A percentile compares a stretch with the other conserved stretches of the same genome.
Evolutionary conservation across 2,329 filamentous ascomycete genomes (phyloP).

Genomic region (Allantophomopsis cytisporea): DNA sequence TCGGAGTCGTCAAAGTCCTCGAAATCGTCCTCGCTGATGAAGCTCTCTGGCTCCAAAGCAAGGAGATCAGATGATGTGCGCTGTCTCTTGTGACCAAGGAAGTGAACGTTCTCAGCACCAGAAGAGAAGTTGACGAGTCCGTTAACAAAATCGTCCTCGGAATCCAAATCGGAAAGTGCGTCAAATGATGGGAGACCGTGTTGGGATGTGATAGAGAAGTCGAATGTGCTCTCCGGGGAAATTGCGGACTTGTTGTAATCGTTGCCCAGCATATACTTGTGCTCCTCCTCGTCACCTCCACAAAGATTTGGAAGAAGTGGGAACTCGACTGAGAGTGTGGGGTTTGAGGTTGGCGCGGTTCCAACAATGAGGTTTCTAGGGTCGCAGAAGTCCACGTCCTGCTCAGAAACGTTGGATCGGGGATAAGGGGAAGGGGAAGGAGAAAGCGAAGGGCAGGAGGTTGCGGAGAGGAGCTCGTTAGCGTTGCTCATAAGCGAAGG

Average conservation of each 20-base stretch:
- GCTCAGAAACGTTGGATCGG: slow-evolving; percentile 48
- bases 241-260: slow-evolving; percentile 35
- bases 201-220: slow-evolving; percentile 35
- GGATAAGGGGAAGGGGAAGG: slow-evolving; percentile 76
- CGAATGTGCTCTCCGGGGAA: slow-evolving; percentile 30
- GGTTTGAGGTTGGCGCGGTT: slow-evolving; percentile 24
- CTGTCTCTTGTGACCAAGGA: slow-evolving; percentile 52
- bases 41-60: slow-evolving; percentile 62
- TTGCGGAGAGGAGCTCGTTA: slow-evolving; percentile 59
- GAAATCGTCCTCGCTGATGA: slow-evolving; percentile 64
- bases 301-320: slow-evolving; percentile 47
- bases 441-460: slow-evolving; percentile 71
- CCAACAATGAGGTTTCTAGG: slow-evolving; percentile 75
- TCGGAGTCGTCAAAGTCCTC: slow-evolving; percentile 62
- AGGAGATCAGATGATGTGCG: slow-evolving; percentile 54
- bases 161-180: slow-evolving; percentile 79
- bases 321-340: slow-evolving; percentile 43
- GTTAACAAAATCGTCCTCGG: slow-evolving; percentile 75
- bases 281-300: slow-evolving; percentile 50
- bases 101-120: slow-evolving; percentile 38
- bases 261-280: slow-evolving; percentile 28
- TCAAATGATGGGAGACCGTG: slow-evolving; percentile 63
- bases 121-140: slow-evolving; percentile 57
- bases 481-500: slow-evolving; percentile 48
- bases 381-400: slow-evolving; percentile 76